These are phyloP conservation scores for Dalbergia cultrata DNA, from an alignment of 306 rosid genomes.

Conservation along the genomic window DNA sequence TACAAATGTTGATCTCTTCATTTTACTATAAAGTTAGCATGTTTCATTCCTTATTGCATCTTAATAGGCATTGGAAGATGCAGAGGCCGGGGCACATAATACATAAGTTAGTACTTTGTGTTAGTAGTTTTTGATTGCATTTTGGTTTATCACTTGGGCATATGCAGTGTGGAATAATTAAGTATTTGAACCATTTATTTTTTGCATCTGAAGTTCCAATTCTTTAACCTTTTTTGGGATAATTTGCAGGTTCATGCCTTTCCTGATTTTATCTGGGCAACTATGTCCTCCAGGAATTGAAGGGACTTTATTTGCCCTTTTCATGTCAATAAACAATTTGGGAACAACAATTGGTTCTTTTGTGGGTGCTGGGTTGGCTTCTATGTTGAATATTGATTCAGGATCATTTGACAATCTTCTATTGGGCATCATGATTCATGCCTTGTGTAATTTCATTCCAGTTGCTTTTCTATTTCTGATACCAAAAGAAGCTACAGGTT, in stretches of 20 bases:
- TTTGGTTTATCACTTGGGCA: constrained; percentile 14
- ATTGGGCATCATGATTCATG: constrained; percentile 67
- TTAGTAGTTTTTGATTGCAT: not conserved
- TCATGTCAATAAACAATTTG: constrained; percentile 89
- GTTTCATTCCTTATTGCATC: not conserved
- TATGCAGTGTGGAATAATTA: not conserved
- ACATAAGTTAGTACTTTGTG: not conserved
- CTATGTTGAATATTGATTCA: constrained; percentile 71
- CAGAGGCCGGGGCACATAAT: not conserved
- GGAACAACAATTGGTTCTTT: constrained; percentile 78
- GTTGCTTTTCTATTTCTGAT: constrained; percentile 75
- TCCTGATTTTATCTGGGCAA: constrained; percentile 82
- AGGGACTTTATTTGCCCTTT: constrained; percentile 90
- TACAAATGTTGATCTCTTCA: constrained; percentile 6
- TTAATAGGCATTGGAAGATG: not conserved
- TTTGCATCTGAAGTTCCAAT: constrained; percentile 9
- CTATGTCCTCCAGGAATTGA: constrained; percentile 95
- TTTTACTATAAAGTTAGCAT: not conserved
- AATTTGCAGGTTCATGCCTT: constrained; percentile 88
- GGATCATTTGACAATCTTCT: constrained; percentile 85
- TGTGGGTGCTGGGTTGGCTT: constrained; percentile 80
- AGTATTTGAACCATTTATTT: constrained; percentile 19
- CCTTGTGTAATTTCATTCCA: constrained; percentile 77
- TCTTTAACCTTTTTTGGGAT: not conserved
- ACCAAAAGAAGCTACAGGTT: constrained; percentile 87